Evolutionary conservation across 139 green algal genomes (phyloP).

Genomic region (Volvox reticuliferus): DNA sequence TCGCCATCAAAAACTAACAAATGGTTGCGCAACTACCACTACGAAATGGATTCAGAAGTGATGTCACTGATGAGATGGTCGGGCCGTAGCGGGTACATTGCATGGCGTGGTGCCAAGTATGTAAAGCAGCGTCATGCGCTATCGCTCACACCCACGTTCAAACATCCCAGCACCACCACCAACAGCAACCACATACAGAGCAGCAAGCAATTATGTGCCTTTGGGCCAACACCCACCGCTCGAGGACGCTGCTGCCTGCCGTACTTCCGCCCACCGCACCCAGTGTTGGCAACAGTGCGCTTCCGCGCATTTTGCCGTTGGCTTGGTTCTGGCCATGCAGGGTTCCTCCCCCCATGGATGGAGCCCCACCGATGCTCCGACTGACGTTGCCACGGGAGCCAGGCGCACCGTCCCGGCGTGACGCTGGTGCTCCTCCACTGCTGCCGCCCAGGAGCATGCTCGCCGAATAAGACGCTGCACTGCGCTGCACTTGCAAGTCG

Average conservation of each 20-base stretch:
- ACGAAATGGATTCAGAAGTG: too few species aligned
- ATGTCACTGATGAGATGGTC: not conserved
- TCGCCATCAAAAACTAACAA: too few species aligned
- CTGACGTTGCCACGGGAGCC: not conserved
- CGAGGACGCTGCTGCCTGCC: not conserved
- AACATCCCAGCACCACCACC: not conserved
- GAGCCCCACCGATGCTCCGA: not conserved
- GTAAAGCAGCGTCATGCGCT: not conserved
- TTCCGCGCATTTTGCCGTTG: conserved; percentile 1
- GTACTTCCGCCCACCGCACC: not conserved
- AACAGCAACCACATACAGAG: not conserved
- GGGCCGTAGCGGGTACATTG: not conserved
- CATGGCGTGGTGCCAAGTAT: not conserved
- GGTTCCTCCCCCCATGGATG: not conserved
- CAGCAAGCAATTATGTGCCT: too few species aligned
- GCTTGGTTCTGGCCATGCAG: not conserved
- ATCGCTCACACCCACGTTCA: not conserved
- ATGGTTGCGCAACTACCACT: too few species aligned
- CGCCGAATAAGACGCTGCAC: not conserved
- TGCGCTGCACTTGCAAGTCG: conserved; percentile 21
- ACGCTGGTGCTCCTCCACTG: not conserved
- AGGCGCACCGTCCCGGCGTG: not conserved
- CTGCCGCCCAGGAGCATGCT: not conserved
- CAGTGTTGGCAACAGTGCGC: conserved; percentile 27
- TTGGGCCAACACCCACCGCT: not conserved